A percentile compares a stretch with the other conserved stretches of the same genome.
These are phyloP conservation scores for Boletus reticulatus DNA, from an alignment of 768 basidiomycete genomes.

Conservation along the genomic window DNA sequence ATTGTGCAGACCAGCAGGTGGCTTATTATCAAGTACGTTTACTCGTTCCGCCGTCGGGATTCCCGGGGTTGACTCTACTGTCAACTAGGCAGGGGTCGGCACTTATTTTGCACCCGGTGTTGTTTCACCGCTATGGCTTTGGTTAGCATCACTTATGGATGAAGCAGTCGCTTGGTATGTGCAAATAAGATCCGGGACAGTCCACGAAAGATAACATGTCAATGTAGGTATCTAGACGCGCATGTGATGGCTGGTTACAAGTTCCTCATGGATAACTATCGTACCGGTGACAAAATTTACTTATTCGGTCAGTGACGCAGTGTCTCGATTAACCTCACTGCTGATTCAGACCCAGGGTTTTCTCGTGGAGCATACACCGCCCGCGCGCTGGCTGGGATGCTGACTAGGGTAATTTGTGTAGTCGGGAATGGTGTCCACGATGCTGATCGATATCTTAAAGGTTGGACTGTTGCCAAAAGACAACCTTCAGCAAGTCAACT, in stretches of 20 bases:
- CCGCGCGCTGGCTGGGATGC: conserved; percentile 72
- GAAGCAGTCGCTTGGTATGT: conserved; percentile 70
- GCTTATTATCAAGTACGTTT: conserved; percentile 67
- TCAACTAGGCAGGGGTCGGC: conserved; percentile 43
- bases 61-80: not conserved
- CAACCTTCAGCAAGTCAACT: conserved; percentile 66
- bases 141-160: conserved; percentile 62
- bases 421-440: not conserved
- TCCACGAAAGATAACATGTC: not conserved
- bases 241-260: conserved; percentile 76
- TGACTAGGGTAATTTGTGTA: conserved; percentile 53
- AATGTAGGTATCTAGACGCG: conserved; percentile 58
- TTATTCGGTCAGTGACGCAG: conserved; percentile 52
- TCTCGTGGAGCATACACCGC: conserved; percentile 68
- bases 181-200: not conserved
- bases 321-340: not conserved
- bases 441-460: conserved; percentile 32
- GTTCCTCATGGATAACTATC: conserved; percentile 79
- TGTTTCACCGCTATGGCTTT: conserved; percentile 58
- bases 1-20: conserved; percentile 48
- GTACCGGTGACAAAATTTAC: conserved; percentile 69
- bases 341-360: conserved; percentile 51
- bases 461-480: conserved; percentile 68
- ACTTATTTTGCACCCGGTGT: conserved; percentile 59
- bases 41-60: not conserved